Evolutionary conservation across 495 filamentous ascomycete genomes (phyloP).

Genomic region (Aspergillus nanangensis): DNA sequence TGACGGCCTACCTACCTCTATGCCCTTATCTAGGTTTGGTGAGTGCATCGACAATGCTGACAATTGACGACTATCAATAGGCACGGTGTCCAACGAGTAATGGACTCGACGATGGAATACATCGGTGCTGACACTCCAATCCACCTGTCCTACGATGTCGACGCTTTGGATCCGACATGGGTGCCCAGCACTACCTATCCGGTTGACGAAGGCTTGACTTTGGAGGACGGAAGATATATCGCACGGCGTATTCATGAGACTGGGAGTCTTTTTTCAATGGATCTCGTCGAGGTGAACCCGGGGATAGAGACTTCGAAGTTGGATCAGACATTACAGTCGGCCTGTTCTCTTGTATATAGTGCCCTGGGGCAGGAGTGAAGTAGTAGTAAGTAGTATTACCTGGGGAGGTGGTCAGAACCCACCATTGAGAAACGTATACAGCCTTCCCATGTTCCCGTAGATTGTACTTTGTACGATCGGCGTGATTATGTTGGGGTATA

Average conservation of each 20-base stretch:
- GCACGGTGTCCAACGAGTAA: slow-evolving; percentile 78
- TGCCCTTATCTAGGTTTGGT: no score
- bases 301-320: no score
- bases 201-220: slow-evolving; percentile 77
- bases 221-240: slow-evolving; percentile 85
- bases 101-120: slow-evolving; percentile 84
- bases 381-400: no score
- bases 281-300: slow-evolving; percentile 88
- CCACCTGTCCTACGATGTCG: slow-evolving; percentile 86
- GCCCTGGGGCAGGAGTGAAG: no score
- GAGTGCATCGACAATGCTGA: no score
- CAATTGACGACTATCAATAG: slow-evolving; percentile 20
- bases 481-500: no score
- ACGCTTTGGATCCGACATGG: slow-evolving; percentile 82
- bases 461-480: no score
- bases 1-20: slow-evolving; percentile 30
- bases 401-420: no score
- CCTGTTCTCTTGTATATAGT: no score
- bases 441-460: no score
- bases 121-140: slow-evolving; percentile 81
- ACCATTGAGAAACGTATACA: no score
- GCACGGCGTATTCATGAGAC: slow-evolving; percentile 82
- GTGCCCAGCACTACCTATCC: slow-evolving; percentile 83
- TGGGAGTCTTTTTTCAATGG: slow-evolving; percentile 74
- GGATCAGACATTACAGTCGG: no score